Conservation (phyloP, 2,329 filamentous ascomycete species). For the Epichloe aotearoae region DNA sequence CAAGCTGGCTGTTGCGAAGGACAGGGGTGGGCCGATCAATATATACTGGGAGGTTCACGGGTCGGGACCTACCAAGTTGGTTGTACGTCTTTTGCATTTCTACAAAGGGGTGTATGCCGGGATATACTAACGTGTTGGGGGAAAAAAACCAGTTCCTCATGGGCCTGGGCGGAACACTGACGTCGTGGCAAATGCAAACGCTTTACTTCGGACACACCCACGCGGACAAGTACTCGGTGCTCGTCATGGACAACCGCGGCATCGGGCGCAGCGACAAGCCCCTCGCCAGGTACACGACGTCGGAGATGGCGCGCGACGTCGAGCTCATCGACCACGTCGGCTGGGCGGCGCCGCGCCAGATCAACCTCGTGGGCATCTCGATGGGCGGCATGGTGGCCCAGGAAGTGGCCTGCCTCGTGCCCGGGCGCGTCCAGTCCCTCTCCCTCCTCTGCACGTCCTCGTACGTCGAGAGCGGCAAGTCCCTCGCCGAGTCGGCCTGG, state of each 20-base stretch:
- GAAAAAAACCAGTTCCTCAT: constrained; percentile 48
- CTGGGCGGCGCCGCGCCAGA: constrained; percentile 43
- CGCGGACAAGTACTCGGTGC: constrained; percentile 53
- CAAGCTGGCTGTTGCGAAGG: constrained; percentile 49
- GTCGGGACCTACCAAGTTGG: constrained; percentile 53
- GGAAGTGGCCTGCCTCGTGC: constrained; percentile 50
- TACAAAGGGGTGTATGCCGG: too few species aligned
- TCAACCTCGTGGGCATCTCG: constrained; percentile 63
- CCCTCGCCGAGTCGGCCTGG: constrained; percentile 51
- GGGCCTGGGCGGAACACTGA: constrained; percentile 57
- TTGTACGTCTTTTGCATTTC: constrained; percentile 32
- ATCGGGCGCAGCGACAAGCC: constrained; percentile 73
- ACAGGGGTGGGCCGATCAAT: constrained; percentile 60
- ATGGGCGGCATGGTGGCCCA: constrained; percentile 91
- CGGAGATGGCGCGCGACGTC: constrained; percentile 72
- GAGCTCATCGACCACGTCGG: constrained; percentile 57
- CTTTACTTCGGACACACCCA: constrained; percentile 66
- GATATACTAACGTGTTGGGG: too few species aligned
- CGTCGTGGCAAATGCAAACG: constrained; percentile 72
- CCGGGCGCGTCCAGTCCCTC: constrained; percentile 40
- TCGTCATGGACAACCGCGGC: constrained; percentile 75
- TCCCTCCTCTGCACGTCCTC: constrained; percentile 50
- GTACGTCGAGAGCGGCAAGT: constrained; percentile 42
- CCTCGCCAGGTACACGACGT: constrained; percentile 63
- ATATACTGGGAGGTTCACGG: constrained; percentile 75